Conservation (phyloP, 352 stramenopile genomes). For the Phytophthora pistaciae region DNA sequence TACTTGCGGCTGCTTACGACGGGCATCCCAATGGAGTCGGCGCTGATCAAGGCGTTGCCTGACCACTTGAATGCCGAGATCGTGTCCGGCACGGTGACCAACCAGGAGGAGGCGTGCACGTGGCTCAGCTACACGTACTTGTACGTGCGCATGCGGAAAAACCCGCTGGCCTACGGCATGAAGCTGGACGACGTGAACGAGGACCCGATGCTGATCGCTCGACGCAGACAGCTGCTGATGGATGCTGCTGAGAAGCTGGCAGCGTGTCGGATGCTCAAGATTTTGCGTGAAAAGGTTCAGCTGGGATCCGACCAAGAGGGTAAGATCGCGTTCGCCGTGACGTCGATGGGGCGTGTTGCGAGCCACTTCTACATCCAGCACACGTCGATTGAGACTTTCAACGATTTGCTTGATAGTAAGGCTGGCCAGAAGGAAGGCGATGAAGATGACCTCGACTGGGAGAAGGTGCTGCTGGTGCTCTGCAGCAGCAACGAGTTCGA, state of each 20-base stretch:
- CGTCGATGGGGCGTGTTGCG: slow-evolving; percentile 96
- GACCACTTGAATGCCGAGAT: slow-evolving; percentile 99
- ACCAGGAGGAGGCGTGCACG: slow-evolving; percentile 95
- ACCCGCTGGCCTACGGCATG: slow-evolving; percentile 98
- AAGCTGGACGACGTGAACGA: slow-evolving; percentile 92
- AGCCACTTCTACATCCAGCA: slow-evolving; percentile 99
- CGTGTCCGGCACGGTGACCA: slow-evolving; percentile 98
- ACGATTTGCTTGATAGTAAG: slow-evolving; percentile 92
- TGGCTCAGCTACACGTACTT: slow-evolving; percentile 99
- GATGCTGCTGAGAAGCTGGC: slow-evolving; percentile 82
- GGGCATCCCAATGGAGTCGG: slow-evolving; percentile 98
- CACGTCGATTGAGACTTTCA: slow-evolving; percentile 98
- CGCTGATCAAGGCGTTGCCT: slow-evolving; percentile 98
- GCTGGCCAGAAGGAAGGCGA: slow-evolving; percentile 40
- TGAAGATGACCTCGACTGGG: slow-evolving; percentile 69
- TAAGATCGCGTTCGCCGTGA: slow-evolving; percentile 92
- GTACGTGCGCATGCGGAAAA: slow-evolving; percentile 99
- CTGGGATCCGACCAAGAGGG: slow-evolving; percentile 43
- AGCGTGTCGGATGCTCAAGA: slow-evolving; percentile 86
- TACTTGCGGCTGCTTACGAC: slow-evolving; percentile 97
- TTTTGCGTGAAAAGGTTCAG: slow-evolving; percentile 65
- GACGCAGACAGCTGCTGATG: slow-evolving; percentile 75
- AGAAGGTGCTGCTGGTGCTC: slow-evolving; percentile 75
- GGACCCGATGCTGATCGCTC: slow-evolving; percentile 89
- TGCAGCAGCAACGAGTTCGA: slow-evolving; percentile 95